These are phyloP conservation scores for Rhizoclosmatium sp. DNA, from an alignment of 192 early-diverging fungal genomes.

Conservation along the genomic window DNA sequence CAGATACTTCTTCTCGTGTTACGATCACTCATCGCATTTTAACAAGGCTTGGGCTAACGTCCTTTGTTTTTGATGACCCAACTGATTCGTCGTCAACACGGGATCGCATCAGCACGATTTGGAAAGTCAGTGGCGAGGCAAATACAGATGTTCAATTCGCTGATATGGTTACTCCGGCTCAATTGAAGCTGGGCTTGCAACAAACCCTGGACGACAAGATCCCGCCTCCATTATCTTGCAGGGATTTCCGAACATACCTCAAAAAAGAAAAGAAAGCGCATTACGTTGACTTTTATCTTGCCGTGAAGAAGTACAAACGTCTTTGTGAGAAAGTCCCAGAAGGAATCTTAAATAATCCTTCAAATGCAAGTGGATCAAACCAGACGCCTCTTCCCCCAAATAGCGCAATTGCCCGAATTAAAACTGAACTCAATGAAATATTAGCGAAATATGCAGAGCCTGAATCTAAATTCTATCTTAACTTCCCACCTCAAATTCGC, in stretches of 20 bases:
- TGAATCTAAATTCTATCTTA: conserved; percentile 7
- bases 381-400: neutral
- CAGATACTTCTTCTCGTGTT: conserved; percentile 21
- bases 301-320: conserved; percentile 27
- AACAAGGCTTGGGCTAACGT: conserved; percentile 5
- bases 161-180: conserved; percentile 30
- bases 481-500: conserved; percentile 8
- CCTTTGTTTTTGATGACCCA: conserved; percentile 19
- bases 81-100: conserved; percentile 7
- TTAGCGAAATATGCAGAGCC: conserved; percentile 24
- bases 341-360: conserved; percentile 29
- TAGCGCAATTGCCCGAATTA: conserved; percentile 2
- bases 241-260: conserved; percentile 26
- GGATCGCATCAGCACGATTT: conserved; percentile 8
- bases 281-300: conserved; percentile 29
- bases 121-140: conserved; percentile 12
- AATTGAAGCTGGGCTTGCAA: conserved; percentile 19
- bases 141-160: conserved; percentile 25
- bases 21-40: conserved; percentile 8
- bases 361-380: neutral
- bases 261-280: conserved; percentile 37
- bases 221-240: conserved; percentile 30
- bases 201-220: conserved; percentile 34
- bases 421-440: conserved; percentile 25
- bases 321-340: conserved; percentile 30